These are phyloP conservation scores for Desmodesmus armatus DNA, from an alignment of 139 green algal species.

Conservation along the genomic window DNA sequence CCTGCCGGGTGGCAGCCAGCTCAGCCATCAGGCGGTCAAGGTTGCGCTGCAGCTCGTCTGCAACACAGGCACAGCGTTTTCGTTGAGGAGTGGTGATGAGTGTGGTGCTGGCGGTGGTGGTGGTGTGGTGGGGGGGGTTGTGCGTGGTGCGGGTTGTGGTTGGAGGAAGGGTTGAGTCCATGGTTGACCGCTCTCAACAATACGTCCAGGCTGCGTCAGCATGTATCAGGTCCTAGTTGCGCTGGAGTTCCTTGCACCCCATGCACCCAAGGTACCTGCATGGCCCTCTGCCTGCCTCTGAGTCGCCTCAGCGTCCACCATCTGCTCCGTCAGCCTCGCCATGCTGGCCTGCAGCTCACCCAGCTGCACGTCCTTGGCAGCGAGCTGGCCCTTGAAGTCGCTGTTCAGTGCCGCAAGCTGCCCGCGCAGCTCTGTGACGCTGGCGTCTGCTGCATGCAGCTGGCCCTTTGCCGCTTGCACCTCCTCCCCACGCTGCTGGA, in stretches of 20 bases:
- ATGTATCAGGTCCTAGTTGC: too few species aligned
- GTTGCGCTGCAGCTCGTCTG: constrained; percentile 38
- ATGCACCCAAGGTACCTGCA: too few species aligned
- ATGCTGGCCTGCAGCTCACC: neutral
- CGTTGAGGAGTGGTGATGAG: neutral
- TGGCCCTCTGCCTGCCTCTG: constrained; percentile 7
- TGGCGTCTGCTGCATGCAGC: neutral
- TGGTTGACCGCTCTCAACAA: too few species aligned
- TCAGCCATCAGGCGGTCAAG: constrained; percentile 19
- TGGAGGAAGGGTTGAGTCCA: too few species aligned
- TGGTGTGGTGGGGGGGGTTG: too few species aligned
- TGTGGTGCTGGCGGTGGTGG: neutral
- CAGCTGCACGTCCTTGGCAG: constrained; percentile 11
- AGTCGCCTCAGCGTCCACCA: neutral
- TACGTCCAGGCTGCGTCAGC: too few species aligned
- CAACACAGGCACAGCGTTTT: neutral
- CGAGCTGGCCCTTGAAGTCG: constrained; percentile 2
- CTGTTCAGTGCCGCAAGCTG: neutral
- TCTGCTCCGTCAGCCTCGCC: neutral
- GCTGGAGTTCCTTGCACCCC: too few species aligned
- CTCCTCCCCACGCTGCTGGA: neutral
- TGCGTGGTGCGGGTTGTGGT: too few species aligned
- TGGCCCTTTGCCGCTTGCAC: neutral
- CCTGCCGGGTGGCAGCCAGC: neutral
- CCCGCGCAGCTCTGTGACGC: neutral